Conservation (phyloP, 2,329 filamentous ascomycete species). For the Raffaelea albimanens region DNA sequence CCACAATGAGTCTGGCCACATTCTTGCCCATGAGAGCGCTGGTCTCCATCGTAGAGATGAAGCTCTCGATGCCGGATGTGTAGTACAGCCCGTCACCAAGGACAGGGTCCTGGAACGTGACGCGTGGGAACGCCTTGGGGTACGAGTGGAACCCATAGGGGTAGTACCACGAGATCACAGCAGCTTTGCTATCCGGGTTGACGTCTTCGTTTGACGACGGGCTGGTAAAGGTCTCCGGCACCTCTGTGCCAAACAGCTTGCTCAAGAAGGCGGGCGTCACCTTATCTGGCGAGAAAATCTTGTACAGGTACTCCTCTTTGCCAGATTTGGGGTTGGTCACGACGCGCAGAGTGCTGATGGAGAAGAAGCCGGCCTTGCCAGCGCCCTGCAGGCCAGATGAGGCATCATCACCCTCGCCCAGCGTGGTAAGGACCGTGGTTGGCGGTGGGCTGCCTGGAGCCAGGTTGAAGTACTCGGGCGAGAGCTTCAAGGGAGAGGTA, state of each 20-base stretch:
- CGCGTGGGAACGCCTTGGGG: constrained; percentile 72
- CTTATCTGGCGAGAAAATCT: constrained; percentile 51
- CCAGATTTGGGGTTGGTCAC: constrained; percentile 50
- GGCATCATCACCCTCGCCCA: constrained; percentile 49
- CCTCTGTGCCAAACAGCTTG: constrained; percentile 36
- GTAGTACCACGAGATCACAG: constrained; percentile 65
- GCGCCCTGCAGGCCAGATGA: constrained; percentile 45
- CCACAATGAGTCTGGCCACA: constrained; percentile 60
- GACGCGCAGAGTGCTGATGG: constrained; percentile 63
- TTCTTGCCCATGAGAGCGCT: constrained; percentile 86
- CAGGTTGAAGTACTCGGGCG: constrained; percentile 21
- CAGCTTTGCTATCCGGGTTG: constrained; percentile 23
- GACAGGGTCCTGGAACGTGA: constrained; percentile 75
- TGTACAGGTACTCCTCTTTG: constrained; percentile 49
- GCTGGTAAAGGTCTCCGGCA: constrained; percentile 31
- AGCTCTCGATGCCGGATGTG: constrained; percentile 74
- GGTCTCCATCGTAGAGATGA: constrained; percentile 97
- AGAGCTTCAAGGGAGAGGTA: constrained; percentile 58
- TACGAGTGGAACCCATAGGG: constrained; percentile 76
- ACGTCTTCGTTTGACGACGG: constrained; percentile 19
- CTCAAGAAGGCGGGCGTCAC: constrained; percentile 45
- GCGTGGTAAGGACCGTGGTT: constrained; percentile 71
- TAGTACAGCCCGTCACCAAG: constrained; percentile 61
- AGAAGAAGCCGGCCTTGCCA: constrained; percentile 74
- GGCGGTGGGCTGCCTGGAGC: constrained; percentile 43